Base-by-base conservation (phyloP, 1,139 yeast genomes). In the Hyphopichia buzzinii region DNA sequence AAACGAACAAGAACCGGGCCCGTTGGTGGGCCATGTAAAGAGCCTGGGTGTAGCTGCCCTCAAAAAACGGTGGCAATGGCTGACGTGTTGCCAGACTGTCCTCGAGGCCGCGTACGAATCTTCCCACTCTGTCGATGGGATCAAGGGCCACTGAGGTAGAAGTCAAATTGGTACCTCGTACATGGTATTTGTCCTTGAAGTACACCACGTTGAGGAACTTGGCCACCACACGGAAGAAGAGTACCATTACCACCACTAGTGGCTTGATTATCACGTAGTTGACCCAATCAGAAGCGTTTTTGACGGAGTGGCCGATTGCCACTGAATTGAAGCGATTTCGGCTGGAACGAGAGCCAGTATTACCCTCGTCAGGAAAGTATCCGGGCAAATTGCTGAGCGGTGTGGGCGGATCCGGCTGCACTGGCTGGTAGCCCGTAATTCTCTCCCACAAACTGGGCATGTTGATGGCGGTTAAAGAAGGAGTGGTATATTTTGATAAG, bases 41-140 rank as follows among this genome's bases (percentile, higher is more conserved):
- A 2, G 95, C 95, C 45, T 83, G 81, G 1, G 89, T 76, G 55
- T 85, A 86, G 32, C 94, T 83, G 10, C 92, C 90, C 50, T 81
- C 79, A 43, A 72, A 75, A 47, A 84, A 83, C 8, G 74, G 71
- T 1, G 75, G 76, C 34, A 69, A 49, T 7, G 35, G 15, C 14
- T 48, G 46, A 4, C 63, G 58, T 3, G 51, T 41, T 28, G 65
- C 46, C 23, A 19, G 6, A 10, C 23, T 19, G 31, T 67, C 72
- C 40, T 67, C 73, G 29, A 67, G 44, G 29, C 55, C 62, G 21
- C 69, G 52, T 6, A 63, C 49, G 41, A 67, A 67, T 36, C 52
- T 56, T 41, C 53, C 55, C 3, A 59, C 72, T 35, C 59, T 62
- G 38, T 62, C 62, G 5, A 64, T 60, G 2, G 73, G 70, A 40